Percentiles rank a stretch among this genome's conserved stretches.
Conservation (phyloP, 2,329 filamentous ascomycete species). For the Arthrinium phaeospermum region DNA sequence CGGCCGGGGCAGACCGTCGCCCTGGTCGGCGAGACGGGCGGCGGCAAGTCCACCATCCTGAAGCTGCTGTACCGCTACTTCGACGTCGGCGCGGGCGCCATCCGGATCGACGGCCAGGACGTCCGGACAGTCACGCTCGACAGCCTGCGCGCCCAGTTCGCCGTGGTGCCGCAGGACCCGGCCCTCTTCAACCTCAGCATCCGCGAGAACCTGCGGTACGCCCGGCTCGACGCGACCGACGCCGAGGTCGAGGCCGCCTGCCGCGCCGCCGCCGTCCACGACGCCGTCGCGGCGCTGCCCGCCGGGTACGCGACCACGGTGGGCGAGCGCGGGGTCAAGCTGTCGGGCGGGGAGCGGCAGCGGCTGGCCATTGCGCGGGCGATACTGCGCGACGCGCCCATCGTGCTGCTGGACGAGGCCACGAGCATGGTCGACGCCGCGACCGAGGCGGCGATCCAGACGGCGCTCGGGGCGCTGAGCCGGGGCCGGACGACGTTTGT, state of each 20-base stretch:
- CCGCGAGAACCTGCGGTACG: constrained; percentile 65
- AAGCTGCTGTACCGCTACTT: constrained; percentile 66
- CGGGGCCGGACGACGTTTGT: not conserved
- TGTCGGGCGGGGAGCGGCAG: constrained; percentile 66
- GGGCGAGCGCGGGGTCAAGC: constrained; percentile 37
- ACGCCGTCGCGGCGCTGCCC: constrained; percentile 60
- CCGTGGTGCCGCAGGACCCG: constrained; percentile 61
- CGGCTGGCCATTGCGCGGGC: constrained; percentile 67
- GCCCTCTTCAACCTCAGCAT: constrained; percentile 64
- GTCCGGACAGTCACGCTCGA: constrained; percentile 49
- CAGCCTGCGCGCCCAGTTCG: constrained; percentile 59
- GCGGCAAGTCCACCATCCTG: constrained; percentile 62
- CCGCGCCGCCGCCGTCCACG: constrained; percentile 61
- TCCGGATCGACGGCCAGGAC: constrained; percentile 62
- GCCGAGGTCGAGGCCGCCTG: constrained; percentile 61
- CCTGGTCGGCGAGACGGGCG: constrained; percentile 52
- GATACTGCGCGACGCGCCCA: constrained; percentile 71
- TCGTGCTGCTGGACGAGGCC: constrained; percentile 74
- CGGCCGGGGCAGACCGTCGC: constrained; percentile 52
- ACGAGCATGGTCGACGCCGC: constrained; percentile 72
- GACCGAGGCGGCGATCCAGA: constrained; percentile 62
- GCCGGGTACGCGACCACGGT: constrained; percentile 45
- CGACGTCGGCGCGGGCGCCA: constrained; percentile 57
- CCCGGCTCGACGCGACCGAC: constrained; percentile 58
- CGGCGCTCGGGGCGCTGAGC: constrained; percentile 41